Evolutionary conservation across 179 eudicot genomes (phyloP), one percentile per base, ranked within the genome.

Genomic region (Amaranthus tricolor): DNA sequence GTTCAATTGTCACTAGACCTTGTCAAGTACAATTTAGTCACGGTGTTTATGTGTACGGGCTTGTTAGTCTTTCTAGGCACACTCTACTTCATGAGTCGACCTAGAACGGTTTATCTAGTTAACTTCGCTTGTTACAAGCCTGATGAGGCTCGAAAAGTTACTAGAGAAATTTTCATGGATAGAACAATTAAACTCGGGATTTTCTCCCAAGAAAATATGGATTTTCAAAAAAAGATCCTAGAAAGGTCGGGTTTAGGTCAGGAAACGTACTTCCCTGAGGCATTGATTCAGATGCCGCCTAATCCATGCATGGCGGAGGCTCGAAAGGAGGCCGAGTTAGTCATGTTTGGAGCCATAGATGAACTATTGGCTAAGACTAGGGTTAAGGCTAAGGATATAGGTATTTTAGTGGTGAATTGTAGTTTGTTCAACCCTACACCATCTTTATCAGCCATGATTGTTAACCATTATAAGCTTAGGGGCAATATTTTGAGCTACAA

Each of bases 361-460:
- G 85, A 82, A 44, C 43, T 82, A 61, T 67, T 82, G 58, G 77
- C 77, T 40, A 82, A 78, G 72, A 78, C 85, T 17, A 76, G 58
- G 69, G 85, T 82, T 7, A 82, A 82, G 62, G 77, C 79, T 9
- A 82, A 78, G 47, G 85, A 82, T 31, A 82, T 82, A 21, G 85
- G 85, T 45, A 66, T 82, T 21, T 67, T 82, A 59, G 67, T 78
- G 15, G 82, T 82, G 67, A 82, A 82, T 62, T 78, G 82, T 24
- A 75, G 85, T 47, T 78, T 78, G 82, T 82, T 82, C 21, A 82
- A 82, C 31, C 85, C 85, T 1, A 82, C 85, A 5, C 85, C 85
- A 0, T 82, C 85, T 5, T 67, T 82, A 56, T 82, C 85, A 5
- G 82, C 85, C 17, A 82, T 82, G 85, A 82, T 82, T 49, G 85